A percentile compares a stretch with the other conserved stretches of the same genome.
These are phyloP conservation scores for Ogataea wickerhamii DNA, from an alignment of 805 yeast genomes.

Conservation along the genomic window DNA sequence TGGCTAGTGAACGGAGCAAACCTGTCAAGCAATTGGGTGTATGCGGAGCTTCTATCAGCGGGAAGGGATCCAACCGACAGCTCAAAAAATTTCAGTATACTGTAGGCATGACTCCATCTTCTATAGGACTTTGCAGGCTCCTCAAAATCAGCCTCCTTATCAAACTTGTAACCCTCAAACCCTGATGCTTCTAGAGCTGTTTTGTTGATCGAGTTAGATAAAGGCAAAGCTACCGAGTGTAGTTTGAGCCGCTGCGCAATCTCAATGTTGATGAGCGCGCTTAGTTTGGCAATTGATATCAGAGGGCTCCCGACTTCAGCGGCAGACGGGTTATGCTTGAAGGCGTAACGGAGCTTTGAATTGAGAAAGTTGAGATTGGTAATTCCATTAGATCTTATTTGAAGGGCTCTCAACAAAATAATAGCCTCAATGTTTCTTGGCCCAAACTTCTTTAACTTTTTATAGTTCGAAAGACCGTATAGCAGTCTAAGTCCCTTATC, in stretches of 20 bases:
- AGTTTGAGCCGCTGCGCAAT: constrained; percentile 5
- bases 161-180: constrained; percentile 7
- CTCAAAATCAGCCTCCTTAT: constrained; percentile 5
- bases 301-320: constrained; percentile 4
- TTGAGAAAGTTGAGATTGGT: constrained; percentile 15
- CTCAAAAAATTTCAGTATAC: constrained; percentile 15
- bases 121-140: constrained; percentile 7
- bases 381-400: constrained; percentile 12
- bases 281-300: constrained; percentile 11
- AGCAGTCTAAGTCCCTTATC: constrained; percentile 18
- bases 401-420: constrained; percentile 22
- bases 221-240: constrained; percentile 2
- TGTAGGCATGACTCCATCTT: constrained; percentile 19
- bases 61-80: constrained; percentile 12
- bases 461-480: constrained; percentile 18
- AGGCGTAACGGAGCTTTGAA: constrained; percentile 14
- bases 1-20: constrained; percentile 12
- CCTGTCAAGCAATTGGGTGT: constrained; percentile 7
- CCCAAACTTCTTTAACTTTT: constrained; percentile 10
- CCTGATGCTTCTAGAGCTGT: constrained; percentile 2
- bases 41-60: constrained; percentile 9
- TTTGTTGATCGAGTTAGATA: constrained; percentile 5
- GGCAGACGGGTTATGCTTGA: constrained; percentile 11
- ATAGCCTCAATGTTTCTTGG: constrained; percentile 24
- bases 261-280: constrained; percentile 13